Evolutionary conservation across 306 rosid species (phyloP).

Genomic region (Medicago truncatula): DNA sequence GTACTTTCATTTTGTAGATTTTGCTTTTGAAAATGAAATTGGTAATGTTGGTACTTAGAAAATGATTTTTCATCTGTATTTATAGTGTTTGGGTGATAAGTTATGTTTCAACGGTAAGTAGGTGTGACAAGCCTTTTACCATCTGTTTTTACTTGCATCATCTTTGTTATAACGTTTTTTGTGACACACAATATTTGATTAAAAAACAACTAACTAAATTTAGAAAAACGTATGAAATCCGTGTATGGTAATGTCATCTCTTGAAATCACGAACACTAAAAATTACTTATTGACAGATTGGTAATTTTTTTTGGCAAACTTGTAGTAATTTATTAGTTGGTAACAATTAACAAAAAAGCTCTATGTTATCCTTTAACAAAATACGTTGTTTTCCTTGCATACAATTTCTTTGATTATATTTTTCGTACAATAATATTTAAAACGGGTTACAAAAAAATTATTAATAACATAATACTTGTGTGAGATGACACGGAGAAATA

Average conservation of each 20-base stretch:
- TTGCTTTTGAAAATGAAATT: neutral
- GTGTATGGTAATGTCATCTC: neutral
- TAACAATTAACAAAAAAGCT: neutral
- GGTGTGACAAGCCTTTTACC: neutral
- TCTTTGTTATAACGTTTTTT: neutral
- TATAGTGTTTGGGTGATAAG: neutral
- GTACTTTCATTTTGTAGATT: conserved; percentile 13
- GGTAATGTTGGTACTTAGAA: neutral
- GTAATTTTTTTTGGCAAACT: too few species aligned
- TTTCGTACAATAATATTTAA: too few species aligned
- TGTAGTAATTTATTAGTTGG: neutral
- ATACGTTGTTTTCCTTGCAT: too few species aligned
- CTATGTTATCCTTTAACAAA: too few species aligned
- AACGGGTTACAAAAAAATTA: too few species aligned
- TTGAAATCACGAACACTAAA: neutral
- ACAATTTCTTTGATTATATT: too few species aligned
- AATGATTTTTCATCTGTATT: neutral
- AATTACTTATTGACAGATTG: too few species aligned
- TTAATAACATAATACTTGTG: too few species aligned
- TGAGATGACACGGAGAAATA: too few species aligned
- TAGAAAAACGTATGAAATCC: neutral
- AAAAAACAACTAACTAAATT: neutral
- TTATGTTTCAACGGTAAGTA: neutral
- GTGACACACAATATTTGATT: too few species aligned
- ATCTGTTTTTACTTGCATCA: neutral